A percentile compares a stretch with the other conserved stretches of the same genome.
phyloP scores from a whole-genome alignment of 2,329 filamentous ascomycete species.

The Xylaria sp. region DNA sequence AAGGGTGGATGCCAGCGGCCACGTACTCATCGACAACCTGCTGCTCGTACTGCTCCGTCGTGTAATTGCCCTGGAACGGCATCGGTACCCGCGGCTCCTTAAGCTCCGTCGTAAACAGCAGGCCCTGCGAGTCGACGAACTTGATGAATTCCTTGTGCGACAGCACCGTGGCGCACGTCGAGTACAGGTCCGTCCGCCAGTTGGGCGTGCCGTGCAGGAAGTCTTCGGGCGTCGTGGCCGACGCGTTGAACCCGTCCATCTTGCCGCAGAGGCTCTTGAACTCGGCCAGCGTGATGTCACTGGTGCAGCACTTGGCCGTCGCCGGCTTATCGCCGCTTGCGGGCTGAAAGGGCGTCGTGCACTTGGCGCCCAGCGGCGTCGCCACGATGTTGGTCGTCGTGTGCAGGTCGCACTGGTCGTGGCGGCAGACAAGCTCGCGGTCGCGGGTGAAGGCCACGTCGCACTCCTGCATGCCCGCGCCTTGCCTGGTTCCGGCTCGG shows the following conservation, averaged over 20 bases:
- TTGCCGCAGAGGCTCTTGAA: constrained; percentile 72
- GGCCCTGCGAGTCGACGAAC: constrained; percentile 60
- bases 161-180: constrained; percentile 66
- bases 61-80: constrained; percentile 69
- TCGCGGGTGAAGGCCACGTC: constrained; percentile 72
- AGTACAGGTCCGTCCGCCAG: constrained; percentile 70
- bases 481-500: constrained; percentile 69
- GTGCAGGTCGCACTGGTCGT: constrained; percentile 71
- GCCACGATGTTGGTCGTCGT: constrained; percentile 71
- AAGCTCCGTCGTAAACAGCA: constrained; percentile 70
- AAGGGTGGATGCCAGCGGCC: constrained; percentile 55
- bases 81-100: constrained; percentile 73
- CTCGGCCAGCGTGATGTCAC: constrained; percentile 71
- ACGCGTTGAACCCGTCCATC: constrained; percentile 68
- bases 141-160: constrained; percentile 67
- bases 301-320: constrained; percentile 71
- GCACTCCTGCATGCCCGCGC: constrained; percentile 69
- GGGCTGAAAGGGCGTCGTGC: constrained; percentile 65
- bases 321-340: constrained; percentile 57
- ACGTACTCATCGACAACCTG: constrained; percentile 68
- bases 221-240: constrained; percentile 61
- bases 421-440: constrained; percentile 69
- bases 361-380: constrained; percentile 67
- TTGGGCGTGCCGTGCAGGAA: constrained; percentile 63
- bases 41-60: constrained; percentile 67